Percentiles rank a stretch among this genome's conserved stretches.
Conservation (phyloP, 768 basidiomycete genomes). For the Boletus barrowsii region DNA sequence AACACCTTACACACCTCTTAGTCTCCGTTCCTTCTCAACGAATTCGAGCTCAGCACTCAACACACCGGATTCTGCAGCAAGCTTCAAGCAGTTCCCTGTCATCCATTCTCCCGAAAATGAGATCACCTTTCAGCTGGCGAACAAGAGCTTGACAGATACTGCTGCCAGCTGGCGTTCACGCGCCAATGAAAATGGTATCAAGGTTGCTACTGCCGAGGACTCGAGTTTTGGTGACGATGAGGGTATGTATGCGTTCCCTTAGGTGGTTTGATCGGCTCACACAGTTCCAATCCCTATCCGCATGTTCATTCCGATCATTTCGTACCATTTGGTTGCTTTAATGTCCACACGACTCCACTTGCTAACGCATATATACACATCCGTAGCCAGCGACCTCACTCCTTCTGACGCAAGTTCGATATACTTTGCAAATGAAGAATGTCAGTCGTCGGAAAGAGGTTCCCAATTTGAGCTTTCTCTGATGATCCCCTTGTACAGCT, state of each 20-base stretch:
- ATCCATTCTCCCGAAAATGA: constrained; percentile 45
- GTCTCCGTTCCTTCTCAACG: constrained; percentile 58
- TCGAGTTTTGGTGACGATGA: constrained; percentile 48
- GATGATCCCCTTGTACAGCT: constrained; percentile 33
- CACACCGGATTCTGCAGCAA: constrained; percentile 48
- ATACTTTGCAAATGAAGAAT: constrained; percentile 48
- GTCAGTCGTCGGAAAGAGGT: constrained; percentile 31
- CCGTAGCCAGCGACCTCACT: constrained; percentile 51
- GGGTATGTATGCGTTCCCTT: constrained; percentile 33
- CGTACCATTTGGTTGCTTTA: neutral
- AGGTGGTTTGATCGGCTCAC: constrained; percentile 16
- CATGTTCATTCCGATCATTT: constrained; percentile 8
- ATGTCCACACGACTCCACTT: constrained; percentile 1
- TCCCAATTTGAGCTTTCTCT: constrained; percentile 19
- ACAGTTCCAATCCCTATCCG: neutral
- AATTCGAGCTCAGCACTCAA: constrained; percentile 51
- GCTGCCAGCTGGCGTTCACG: constrained; percentile 71
- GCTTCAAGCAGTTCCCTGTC: constrained; percentile 41
- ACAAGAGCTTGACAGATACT: constrained; percentile 54
- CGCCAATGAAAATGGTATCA: constrained; percentile 70
- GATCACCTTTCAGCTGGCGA: constrained; percentile 28
- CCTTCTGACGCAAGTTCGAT: constrained; percentile 49
- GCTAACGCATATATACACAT: constrained; percentile 35
- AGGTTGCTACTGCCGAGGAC: constrained; percentile 45
- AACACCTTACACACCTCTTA: constrained; percentile 68